Evolutionary conservation across 2,329 filamentous ascomycete species (phyloP).

Genomic region (Mollisia scopiformis): DNA sequence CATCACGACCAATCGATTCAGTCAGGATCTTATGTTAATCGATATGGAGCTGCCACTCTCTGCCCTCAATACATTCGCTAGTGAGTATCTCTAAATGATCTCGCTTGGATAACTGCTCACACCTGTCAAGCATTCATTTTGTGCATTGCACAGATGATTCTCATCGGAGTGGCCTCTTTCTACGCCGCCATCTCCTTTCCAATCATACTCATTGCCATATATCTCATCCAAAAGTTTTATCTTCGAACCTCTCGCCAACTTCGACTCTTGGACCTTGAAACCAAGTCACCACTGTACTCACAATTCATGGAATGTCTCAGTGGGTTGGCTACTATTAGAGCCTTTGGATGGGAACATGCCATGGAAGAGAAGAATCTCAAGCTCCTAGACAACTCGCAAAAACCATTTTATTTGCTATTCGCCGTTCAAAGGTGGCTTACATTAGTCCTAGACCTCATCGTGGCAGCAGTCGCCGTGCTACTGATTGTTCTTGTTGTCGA

Average conservation of each 20-base stretch:
- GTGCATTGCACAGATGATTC: neutral
- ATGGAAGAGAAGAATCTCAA: slow-evolving; percentile 45
- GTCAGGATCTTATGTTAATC: slow-evolving; percentile 12
- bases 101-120: no score
- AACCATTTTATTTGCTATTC: slow-evolving; percentile 58
- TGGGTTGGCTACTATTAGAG: slow-evolving; percentile 44
- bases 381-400: slow-evolving; percentile 56
- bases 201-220: neutral
- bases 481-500: slow-evolving; percentile 36
- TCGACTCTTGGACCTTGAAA: slow-evolving; percentile 49
- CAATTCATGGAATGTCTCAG: slow-evolving; percentile 48
- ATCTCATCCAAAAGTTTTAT: slow-evolving; percentile 43
- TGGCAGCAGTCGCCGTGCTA: slow-evolving; percentile 32
- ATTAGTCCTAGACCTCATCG: slow-evolving; percentile 39
- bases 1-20: slow-evolving; percentile 1
- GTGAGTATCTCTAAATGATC: no score
- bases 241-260: slow-evolving; percentile 50
- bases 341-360: slow-evolving; percentile 44
- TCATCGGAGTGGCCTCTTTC: neutral
- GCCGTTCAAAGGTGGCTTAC: slow-evolving; percentile 60
- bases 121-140: neutral
- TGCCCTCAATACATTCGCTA: slow-evolving; percentile 3
- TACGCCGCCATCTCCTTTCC: neutral
- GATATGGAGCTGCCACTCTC: neutral
- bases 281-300: slow-evolving; percentile 45